phyloP scores from a whole-genome alignment of 2,329 filamentous ascomycete species.

The Colletotrichum australisinense region DNA sequence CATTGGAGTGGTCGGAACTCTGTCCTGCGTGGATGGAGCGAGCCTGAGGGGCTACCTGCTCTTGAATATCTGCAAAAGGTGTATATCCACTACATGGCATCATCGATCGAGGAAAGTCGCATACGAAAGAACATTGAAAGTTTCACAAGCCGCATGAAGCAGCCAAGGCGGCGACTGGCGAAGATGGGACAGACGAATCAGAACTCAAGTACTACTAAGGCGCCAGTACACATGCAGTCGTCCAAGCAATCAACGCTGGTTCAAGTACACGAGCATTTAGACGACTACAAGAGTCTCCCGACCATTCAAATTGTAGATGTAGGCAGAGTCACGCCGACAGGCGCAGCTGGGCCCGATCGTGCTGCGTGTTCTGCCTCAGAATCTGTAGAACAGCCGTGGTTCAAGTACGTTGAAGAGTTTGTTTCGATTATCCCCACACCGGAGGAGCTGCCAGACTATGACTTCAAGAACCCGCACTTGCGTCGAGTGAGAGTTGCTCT shows the following conservation, averaged over 20 bases:
- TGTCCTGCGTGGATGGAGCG: slow-evolving; percentile 46
- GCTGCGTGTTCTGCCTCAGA: not conserved
- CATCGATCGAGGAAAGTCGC: not conserved
- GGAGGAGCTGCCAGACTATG: not conserved
- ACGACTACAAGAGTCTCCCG: not conserved
- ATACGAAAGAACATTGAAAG: not conserved
- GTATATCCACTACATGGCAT: slow-evolving; percentile 28
- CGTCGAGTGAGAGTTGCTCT: slow-evolving; percentile 45
- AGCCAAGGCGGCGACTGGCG: not conserved
- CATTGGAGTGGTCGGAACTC: slow-evolving; percentile 48
- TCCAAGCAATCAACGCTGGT: not conserved
- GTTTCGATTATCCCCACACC: not conserved
- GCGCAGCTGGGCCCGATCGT: not conserved
- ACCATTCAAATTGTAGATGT: not conserved
- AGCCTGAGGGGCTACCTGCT: slow-evolving; percentile 39
- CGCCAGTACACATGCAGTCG: not conserved
- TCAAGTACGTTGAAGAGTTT: not conserved
- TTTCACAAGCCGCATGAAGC: not conserved
- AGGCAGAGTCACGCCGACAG: not conserved
- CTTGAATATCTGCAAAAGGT: slow-evolving; percentile 40
- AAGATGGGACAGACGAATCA: not conserved
- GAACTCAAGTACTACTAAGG: not conserved
- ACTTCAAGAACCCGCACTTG: not conserved
- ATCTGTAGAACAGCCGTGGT: not conserved
- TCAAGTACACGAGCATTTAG: not conserved